A percentile compares a stretch with the other conserved stretches of the same genome.
These are phyloP conservation scores for Claviceps spartinae DNA, from an alignment of 2,329 filamentous ascomycete genomes.

Conservation along the genomic window DNA sequence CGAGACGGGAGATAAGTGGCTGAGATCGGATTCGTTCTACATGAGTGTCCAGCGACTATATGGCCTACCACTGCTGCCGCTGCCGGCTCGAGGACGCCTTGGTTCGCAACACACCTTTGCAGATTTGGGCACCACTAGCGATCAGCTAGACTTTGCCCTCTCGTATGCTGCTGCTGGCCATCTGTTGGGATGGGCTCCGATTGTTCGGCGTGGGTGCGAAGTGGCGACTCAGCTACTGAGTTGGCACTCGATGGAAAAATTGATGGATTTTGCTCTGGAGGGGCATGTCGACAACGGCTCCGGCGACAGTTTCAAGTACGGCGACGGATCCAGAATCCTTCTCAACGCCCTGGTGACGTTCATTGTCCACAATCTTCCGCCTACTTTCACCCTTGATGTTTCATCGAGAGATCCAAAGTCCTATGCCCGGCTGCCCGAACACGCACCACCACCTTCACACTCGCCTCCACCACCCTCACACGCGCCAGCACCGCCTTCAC, in stretches of 20 bases:
- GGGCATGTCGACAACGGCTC: constrained; percentile 20
- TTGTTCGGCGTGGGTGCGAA: constrained; percentile 44
- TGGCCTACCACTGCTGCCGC: constrained; percentile 34
- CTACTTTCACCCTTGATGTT: constrained; percentile 45
- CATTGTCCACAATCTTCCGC: constrained; percentile 44
- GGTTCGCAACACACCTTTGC: constrained; percentile 18
- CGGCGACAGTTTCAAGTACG: constrained; percentile 34
- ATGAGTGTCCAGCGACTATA: constrained; percentile 45
- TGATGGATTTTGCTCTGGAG: constrained; percentile 43
- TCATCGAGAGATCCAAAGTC: constrained; percentile 21
- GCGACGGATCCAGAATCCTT: constrained; percentile 39
- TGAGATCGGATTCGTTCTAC: constrained; percentile 43
- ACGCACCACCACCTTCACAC: constrained; percentile 8
- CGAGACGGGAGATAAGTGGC: constrained; percentile 36
- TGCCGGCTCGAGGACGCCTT: constrained; percentile 15
- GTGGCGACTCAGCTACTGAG: constrained; percentile 43
- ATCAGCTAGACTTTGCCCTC: constrained; percentile 42
- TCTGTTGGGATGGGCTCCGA: constrained; percentile 39
- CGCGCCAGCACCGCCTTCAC: neutral
- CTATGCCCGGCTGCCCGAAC: constrained; percentile 27
- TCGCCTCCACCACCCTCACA: constrained; percentile 6
- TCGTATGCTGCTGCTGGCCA: constrained; percentile 52
- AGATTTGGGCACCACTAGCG: constrained; percentile 24
- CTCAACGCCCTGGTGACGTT: constrained; percentile 44
- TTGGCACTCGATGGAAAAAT: constrained; percentile 50